phyloP scores from a whole-genome alignment of 1,284 basidiomycete species.

The Boletus mariae region DNA sequence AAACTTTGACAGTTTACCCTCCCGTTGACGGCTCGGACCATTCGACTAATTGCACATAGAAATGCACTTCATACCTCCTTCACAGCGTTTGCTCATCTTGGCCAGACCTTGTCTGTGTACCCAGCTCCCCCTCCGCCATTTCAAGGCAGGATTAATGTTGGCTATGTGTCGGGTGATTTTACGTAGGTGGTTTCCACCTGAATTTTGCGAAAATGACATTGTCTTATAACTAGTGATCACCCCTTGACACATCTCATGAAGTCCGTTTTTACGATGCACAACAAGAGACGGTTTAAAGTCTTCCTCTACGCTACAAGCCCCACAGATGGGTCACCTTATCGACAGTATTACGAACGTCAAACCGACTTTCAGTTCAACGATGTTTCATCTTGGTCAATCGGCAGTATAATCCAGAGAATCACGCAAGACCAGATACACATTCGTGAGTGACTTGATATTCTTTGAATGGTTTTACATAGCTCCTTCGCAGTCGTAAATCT shows the following conservation, averaged over 20 bases:
- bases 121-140: slow-evolving; percentile 48
- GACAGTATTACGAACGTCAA: slow-evolving; percentile 49
- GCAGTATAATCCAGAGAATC: slow-evolving; percentile 44
- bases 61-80: slow-evolving; percentile 57
- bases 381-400: slow-evolving; percentile 45
- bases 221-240: slow-evolving; percentile 42
- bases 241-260: slow-evolving; percentile 63
- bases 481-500: slow-evolving; percentile 45
- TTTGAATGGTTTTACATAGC: slow-evolving; percentile 3
- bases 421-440: slow-evolving; percentile 52
- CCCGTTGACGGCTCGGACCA: slow-evolving; percentile 46
- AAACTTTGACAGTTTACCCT: slow-evolving; percentile 47
- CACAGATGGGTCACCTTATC: slow-evolving; percentile 51
- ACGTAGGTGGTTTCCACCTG: slow-evolving; percentile 33
- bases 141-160: slow-evolving; percentile 48
- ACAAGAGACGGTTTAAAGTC: slow-evolving; percentile 44
- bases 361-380: slow-evolving; percentile 47
- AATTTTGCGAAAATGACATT: neutral
- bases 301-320: slow-evolving; percentile 55
- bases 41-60: slow-evolving; percentile 55
- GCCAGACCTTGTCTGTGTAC: slow-evolving; percentile 19
- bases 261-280: slow-evolving; percentile 55
- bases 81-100: slow-evolving; percentile 40
- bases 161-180: slow-evolving; percentile 59
- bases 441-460: slow-evolving; percentile 29